These are phyloP conservation scores for Backusella macrospora DNA, from an alignment of 192 early-diverging fungal species.

Conservation along the genomic window DNA sequence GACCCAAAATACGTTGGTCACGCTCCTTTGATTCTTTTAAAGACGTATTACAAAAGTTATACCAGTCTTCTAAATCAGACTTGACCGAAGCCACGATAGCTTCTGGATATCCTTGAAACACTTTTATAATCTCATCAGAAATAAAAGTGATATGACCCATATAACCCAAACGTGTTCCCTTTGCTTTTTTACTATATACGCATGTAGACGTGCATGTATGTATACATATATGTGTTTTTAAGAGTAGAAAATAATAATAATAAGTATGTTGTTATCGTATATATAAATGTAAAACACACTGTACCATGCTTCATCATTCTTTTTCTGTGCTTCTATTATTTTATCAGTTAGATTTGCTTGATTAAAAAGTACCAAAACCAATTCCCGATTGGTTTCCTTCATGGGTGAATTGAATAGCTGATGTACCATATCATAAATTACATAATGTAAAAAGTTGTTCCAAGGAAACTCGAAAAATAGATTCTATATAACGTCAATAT, in stretches of 20 bases:
- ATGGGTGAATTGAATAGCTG: slow-evolving; percentile 95
- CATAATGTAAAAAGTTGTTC: slow-evolving; percentile 99
- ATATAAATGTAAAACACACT: not conserved
- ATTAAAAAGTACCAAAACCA: slow-evolving; percentile 71
- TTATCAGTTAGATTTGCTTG: slow-evolving; percentile 84
- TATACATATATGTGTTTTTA: not conserved
- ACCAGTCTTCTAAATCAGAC: slow-evolving; percentile 56
- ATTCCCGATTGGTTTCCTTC: slow-evolving; percentile 61
- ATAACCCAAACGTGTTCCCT: slow-evolving; percentile 90
- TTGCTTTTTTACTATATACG: slow-evolving; percentile 67
- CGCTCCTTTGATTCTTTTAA: slow-evolving; percentile 32
- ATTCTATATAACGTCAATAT: slow-evolving; percentile 47
- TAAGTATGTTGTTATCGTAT: not conserved
- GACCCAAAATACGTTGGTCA: slow-evolving; percentile 50
- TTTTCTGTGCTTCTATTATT: slow-evolving; percentile 84
- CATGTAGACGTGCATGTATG: too few species aligned
- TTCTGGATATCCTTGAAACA: slow-evolving; percentile 73
- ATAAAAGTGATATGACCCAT: slow-evolving; percentile 99
- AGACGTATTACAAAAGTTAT: slow-evolving; percentile 46
- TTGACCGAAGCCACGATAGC: slow-evolving; percentile 35
- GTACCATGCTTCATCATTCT: slow-evolving; percentile 84
- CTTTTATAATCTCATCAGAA: slow-evolving; percentile 91
- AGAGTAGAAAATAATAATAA: not conserved
- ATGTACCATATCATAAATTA: slow-evolving; percentile 98
- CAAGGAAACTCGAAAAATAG: slow-evolving; percentile 94